Conservation (phyloP, 1,284 basidiomycete species). For the Cutaneotrichosporon curvatum region DNA sequence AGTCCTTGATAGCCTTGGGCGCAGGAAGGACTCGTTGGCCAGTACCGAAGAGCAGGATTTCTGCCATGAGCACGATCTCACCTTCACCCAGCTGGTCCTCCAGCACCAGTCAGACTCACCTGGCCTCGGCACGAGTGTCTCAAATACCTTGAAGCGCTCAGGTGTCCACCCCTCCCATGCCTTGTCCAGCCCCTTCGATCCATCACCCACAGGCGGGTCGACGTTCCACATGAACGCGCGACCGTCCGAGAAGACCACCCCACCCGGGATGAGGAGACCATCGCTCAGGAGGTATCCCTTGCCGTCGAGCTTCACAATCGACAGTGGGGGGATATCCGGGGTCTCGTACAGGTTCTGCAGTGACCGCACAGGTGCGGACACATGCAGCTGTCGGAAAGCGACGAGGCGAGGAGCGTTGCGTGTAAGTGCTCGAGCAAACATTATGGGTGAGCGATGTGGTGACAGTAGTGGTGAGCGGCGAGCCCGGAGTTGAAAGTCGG, state of each 20-base stretch:
- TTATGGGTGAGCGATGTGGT: too few relatives aligned
- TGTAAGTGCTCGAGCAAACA: too few relatives aligned
- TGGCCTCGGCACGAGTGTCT: conserved; percentile 72
- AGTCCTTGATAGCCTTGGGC: conserved; percentile 60
- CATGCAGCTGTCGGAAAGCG: conserved; percentile 1
- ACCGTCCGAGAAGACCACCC: conserved; percentile 77
- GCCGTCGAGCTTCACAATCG: conserved; percentile 35
- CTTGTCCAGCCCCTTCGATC: conserved; percentile 21
- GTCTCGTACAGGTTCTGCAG: conserved; percentile 30
- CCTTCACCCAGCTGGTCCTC: background rate
- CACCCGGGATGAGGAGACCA: conserved; percentile 67
- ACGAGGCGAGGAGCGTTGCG: too few relatives aligned
- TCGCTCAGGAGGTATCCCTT: conserved; percentile 47
- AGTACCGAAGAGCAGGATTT: conserved; percentile 84
- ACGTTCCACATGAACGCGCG: conserved; percentile 87
- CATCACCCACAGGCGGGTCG: conserved; percentile 53
- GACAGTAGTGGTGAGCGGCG: too few relatives aligned
- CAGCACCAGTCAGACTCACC: conserved; percentile 53
- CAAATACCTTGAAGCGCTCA: conserved; percentile 71
- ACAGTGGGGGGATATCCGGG: conserved; percentile 23
- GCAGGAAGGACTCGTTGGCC: conserved; percentile 65
- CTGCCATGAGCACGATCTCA: too few relatives aligned
- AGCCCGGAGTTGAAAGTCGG: too few relatives aligned
- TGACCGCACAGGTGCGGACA: background rate
- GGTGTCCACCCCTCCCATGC: conserved; percentile 56